phyloP scores from a whole-genome alignment of 148 eudicot species.

The Rhododendron kiyosumense region DNA sequence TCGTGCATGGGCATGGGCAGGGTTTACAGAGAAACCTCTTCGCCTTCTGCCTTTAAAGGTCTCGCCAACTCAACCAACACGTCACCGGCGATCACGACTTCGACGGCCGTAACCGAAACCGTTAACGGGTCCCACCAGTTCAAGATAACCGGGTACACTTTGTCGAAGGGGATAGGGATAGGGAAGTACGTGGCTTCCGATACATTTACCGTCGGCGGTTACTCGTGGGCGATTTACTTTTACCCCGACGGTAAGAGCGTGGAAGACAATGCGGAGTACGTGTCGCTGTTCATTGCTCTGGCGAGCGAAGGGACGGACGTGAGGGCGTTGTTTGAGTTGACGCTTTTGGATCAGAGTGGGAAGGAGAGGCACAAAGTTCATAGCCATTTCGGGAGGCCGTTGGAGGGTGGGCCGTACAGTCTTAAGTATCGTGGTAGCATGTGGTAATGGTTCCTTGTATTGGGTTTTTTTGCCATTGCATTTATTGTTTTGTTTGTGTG shows the following conservation, averaged over 20 bases:
- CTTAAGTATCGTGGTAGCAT: constrained; percentile 48
- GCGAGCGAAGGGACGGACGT: constrained; percentile 54
- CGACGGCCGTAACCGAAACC: constrained; percentile 35
- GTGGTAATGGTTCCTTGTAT: constrained; percentile 26
- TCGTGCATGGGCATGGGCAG: constrained; percentile 33
- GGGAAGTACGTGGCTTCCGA: constrained; percentile 50
- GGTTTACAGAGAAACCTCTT: constrained; percentile 25
- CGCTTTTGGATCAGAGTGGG: constrained; percentile 52
- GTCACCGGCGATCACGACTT: constrained; percentile 23
- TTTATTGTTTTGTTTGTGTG: not conserved
- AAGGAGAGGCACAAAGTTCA: constrained; percentile 51
- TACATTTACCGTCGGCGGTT: constrained; percentile 41
- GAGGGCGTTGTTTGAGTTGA: constrained; percentile 50
- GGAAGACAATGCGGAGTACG: constrained; percentile 42
- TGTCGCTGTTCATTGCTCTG: constrained; percentile 48
- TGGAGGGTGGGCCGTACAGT: constrained; percentile 49
- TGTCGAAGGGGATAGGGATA: constrained; percentile 41
- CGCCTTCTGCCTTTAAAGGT: constrained; percentile 3
- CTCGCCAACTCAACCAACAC: not conserved
- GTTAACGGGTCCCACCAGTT: constrained; percentile 41
- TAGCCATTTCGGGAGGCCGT: constrained; percentile 51
- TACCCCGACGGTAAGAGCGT: constrained; percentile 52
- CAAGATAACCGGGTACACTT: constrained; percentile 41
- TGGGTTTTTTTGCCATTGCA: not conserved
- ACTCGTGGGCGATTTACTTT: constrained; percentile 46